phyloP scores from a whole-genome alignment of 306 rosid species.

The Hippophae tibetana region DNA sequence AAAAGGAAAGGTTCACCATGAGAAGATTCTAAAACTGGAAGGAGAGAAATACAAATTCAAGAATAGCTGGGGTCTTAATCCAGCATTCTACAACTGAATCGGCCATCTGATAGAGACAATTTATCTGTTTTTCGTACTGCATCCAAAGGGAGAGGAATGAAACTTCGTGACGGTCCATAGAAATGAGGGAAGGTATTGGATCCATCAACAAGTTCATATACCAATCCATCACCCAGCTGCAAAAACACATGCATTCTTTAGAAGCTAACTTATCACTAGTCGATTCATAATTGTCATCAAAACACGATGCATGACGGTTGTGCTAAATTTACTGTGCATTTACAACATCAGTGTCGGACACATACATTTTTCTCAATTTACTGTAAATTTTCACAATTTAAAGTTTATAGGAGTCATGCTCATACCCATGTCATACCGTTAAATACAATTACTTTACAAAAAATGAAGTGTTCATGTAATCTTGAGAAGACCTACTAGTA shows the following conservation, averaged over 20 bases:
- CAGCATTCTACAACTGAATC: constrained; percentile 56
- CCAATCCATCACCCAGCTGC: constrained; percentile 85
- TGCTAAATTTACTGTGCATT: too few relatives aligned
- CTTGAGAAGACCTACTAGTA: too few relatives aligned
- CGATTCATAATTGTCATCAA: neutral
- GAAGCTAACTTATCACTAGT: neutral
- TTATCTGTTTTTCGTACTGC: constrained; percentile 64
- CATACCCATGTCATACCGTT: too few relatives aligned
- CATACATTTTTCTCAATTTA: too few relatives aligned
- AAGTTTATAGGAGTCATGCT: too few relatives aligned
- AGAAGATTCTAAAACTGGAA: neutral
- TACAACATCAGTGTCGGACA: too few relatives aligned
- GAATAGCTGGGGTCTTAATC: constrained; percentile 7
- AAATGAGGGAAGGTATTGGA: constrained; percentile 73
- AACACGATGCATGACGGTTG: too few relatives aligned
- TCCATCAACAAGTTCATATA: constrained; percentile 65
- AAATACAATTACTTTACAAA: too few relatives aligned
- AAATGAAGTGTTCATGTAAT: too few relatives aligned
- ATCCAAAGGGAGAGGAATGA: constrained; percentile 51
- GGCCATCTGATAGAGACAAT: constrained; percentile 42
- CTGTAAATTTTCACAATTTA: too few relatives aligned
- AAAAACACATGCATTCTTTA: neutral
- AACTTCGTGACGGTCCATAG: constrained; percentile 76
- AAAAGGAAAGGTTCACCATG: neutral
- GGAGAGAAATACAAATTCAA: neutral